Base-by-base conservation (phyloP, 1,284 basidiomycete genomes). In the Ceratobasidium sp. region DNA sequence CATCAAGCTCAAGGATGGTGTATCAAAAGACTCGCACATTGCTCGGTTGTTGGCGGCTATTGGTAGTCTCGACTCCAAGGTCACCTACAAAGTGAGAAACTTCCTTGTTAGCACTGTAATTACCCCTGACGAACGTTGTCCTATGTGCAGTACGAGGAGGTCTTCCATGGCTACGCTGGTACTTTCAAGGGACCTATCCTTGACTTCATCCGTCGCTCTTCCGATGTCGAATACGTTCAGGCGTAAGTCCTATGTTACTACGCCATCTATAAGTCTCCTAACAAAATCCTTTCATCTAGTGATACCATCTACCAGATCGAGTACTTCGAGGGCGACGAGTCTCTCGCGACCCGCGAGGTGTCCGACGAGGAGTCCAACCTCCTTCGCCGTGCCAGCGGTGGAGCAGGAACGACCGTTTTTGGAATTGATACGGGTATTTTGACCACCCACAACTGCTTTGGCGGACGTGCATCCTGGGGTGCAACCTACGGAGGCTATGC, bases 381-480 rank as follows among this genome's bases (percentile, higher is more conserved):
- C 28, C n/a, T 55, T 10, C 40, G 72, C 44, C 72, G 72, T 55
- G 58, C 72, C 9, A 44, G 39, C 60, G 46, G 60, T 55, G 72
- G 72, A 12, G 44, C 39, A 3, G 72, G 72, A 12, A 60, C 64
- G 42, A 61, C 56, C 20, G 49, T 75, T 4, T 75, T 61, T n/a
- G 72, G 72, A 12, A 63, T 75, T 20, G 72, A 75, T 28, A 75
- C 72, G 20, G 72, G 79, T 39, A 77, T 80, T 39, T 42, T 46
- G 13, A 71, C 70, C 4, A 51, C 60, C 39, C 79, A 80, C 70
- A 40, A 49, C 3, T 3, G 3, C 26, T 79, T 79, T 40, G 78
- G 49, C 53, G 78, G 78, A 18, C 73, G 78, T 23, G 78, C 80
- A 18, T 72, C 63, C n/a, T 81, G 77, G 77, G 81, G 80, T 13